phyloP scores from a whole-genome alignment of 2,329 filamentous ascomycete species.

The Paecilomyces sp. region DNA sequence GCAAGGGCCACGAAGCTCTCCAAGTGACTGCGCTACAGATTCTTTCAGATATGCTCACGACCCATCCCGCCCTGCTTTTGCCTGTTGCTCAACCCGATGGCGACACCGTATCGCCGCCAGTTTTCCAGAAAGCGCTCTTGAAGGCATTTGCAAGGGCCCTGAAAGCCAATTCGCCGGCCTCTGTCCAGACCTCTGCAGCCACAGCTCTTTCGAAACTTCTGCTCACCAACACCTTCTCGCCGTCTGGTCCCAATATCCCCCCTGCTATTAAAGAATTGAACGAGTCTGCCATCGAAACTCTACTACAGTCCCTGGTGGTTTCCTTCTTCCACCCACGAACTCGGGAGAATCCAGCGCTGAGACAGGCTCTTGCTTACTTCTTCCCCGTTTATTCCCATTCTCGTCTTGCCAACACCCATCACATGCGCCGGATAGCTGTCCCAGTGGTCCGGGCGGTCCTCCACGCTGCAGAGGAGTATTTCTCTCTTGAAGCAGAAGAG shows the following conservation, averaged over 20 bases:
- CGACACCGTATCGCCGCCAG: conserved; percentile 42
- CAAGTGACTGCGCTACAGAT: conserved; percentile 89
- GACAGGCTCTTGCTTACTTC: conserved; percentile 88
- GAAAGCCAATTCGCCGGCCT: conserved; percentile 60
- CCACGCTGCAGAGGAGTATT: conserved; percentile 53
- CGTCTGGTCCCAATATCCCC: conserved; percentile 47
- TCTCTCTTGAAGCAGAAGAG: conserved; percentile 65
- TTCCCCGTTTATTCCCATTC: conserved; percentile 91
- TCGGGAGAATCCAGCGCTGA: conserved; percentile 68
- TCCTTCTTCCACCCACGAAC: conserved; percentile 87
- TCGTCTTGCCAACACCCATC: conserved; percentile 69
- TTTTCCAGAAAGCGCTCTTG: conserved; percentile 57
- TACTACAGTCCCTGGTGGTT: conserved; percentile 78
- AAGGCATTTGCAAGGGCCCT: conserved; percentile 83
- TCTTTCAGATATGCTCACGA: conserved; percentile 84
- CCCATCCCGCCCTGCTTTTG: conserved; percentile 74
- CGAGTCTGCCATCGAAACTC: conserved; percentile 57
- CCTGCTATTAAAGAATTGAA: conserved; percentile 33
- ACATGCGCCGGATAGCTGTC: conserved; percentile 69
- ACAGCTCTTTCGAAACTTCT: conserved; percentile 80
- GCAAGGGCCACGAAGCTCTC: conserved; percentile 80
- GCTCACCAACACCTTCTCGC: conserved; percentile 64
- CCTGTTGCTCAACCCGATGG: conserved; percentile 36
- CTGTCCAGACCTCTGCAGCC: conserved; percentile 74
- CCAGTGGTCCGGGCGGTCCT: conserved; percentile 66